phyloP scores from a whole-genome alignment of 257 asterid species.

The Primulina tabacum region DNA sequence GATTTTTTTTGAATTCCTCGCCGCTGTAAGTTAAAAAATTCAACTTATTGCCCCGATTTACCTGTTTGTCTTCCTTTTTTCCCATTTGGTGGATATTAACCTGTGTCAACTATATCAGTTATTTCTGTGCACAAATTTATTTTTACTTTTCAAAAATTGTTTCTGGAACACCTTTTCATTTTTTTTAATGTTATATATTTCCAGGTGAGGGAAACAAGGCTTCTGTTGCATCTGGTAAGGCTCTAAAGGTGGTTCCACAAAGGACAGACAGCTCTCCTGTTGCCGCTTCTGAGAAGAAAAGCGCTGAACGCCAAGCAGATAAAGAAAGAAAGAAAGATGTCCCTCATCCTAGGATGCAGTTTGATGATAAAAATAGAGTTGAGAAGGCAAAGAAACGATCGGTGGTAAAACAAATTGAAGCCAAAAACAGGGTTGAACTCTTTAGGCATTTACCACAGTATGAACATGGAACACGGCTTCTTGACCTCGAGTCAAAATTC shows the following conservation, averaged over 20 bases:
- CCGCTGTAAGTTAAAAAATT: background rate
- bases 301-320: slow-evolving; percentile 62
- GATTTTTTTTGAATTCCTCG: slow-evolving; percentile 3
- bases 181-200: slow-evolving; percentile 16
- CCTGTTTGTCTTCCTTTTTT: background rate
- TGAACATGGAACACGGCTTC: slow-evolving; percentile 61
- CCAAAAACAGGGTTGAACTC: slow-evolving; percentile 80
- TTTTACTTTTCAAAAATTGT: slow-evolving; percentile 13
- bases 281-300: slow-evolving; percentile 60
- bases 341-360: slow-evolving; percentile 97
- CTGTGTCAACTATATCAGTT: background rate
- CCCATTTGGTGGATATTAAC: background rate
- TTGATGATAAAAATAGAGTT: slow-evolving; percentile 83
- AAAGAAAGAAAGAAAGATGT: slow-evolving; percentile 93
- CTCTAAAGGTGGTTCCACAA: slow-evolving; percentile 49
- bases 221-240: slow-evolving; percentile 51
- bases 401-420: slow-evolving; percentile 84
- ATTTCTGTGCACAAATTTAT: background rate
- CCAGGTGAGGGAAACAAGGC: slow-evolving; percentile 61
- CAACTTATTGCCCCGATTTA: background rate
- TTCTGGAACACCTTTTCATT: background rate
- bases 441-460: slow-evolving; percentile 91
- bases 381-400: slow-evolving; percentile 94
- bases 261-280: slow-evolving; percentile 66
- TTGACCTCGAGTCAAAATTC: slow-evolving; percentile 69